Evolutionary conservation across 352 stramenopile genomes (phyloP), one percentile per base, ranked within the genome.

Genomic region (Globisporangium apiculatum): DNA sequence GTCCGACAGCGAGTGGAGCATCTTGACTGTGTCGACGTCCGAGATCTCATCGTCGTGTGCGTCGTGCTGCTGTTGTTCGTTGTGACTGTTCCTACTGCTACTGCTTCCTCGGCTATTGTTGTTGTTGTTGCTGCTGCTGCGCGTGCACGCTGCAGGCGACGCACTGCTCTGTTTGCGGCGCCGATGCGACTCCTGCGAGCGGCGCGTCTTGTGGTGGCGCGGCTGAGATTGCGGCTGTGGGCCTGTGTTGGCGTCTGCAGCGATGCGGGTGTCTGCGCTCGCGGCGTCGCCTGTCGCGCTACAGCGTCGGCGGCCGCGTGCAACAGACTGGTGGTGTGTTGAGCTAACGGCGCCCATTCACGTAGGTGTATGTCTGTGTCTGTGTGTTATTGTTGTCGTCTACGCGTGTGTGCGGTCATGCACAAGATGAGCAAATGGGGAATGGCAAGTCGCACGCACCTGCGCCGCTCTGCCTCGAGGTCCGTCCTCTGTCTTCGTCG

Each of bases 1-100:
- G 41, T 83, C 72, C 1, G 78, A 88, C n/a, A 85, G 61, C 60
- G 73, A 73, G 59, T 85, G 70, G 48, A 58, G 57, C 52, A 82
- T 83, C 42, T 67, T 55, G 48, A 48, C 14, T 10, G 11, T n/a
- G 18, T 55, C 54, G 37, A 48, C 47, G 17, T 59, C 59, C 17
- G 55, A 48, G 41, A 60, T 18, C 35, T 53, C 24, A 7, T 53
- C 31, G 17, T 53, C 48, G n/a, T 53, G 48, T 36, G 35, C 14
- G 14, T 15, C 36, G 7, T 12, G 18, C 15, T 46, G 24, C 37
- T 48, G 17, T 3, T 49, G 41, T 35, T 48, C 10, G 49, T 53
- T 45, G 50, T 14, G 38, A 37, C 51, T 49, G 17, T 35, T 49
- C 5, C n/a, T 49, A 35, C 17, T 49, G 35, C 24, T n/a, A 36